Evolutionary conservation across 2,329 filamentous ascomycete genomes (phyloP), one percentile per base, ranked within the genome.

Genomic region (Xylaria sp.): DNA sequence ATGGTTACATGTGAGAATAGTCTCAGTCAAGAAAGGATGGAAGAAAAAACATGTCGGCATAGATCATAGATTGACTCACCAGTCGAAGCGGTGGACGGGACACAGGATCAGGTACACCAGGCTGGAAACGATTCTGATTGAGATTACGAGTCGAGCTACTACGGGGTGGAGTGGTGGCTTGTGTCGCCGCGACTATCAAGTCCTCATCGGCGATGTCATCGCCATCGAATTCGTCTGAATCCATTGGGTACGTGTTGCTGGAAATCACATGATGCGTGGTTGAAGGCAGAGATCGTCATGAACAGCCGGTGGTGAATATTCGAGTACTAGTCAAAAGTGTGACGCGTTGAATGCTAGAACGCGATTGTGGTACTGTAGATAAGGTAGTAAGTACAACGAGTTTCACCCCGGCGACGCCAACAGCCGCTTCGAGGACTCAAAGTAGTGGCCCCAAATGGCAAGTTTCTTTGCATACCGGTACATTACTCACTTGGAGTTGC

Each of bases 191-290:
- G 39, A 85, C 80, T 50, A 91, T 82, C 65, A 92, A 80, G 70
- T 90, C 89, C 73, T 90, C 89, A 67, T 92, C 90, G 59, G 86
- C 84, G 59, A 91, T 84, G 69, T 86, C 85, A 65, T 89, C 85
- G 67, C 88, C 88, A 65, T 88, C 88, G 73, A 88, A 91, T 51
- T 90, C 87, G 70, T 91, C 87, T 66, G 80, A 83, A 66, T 87
- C 83, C 85, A 87, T 86, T 38, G 62, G 6, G 15, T 25, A 10
- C 33, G 1, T 33, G 15, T 57, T 49, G 45, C 39, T 39, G 51
- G 36, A 20, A 29, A 39, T 68, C 36, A 69, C 65, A 65, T 69
- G 13, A 60, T 61, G 54, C 11, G 50, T 36, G 22, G 17, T 56
- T 29, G 58, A 55, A 33, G 9, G 27, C 6, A 9, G 51, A 51